Percentiles rank a stretch among this genome's conserved stretches.
These are phyloP conservation scores for Yamadazyma friedrichii DNA, from an alignment of 1,139 yeast genomes.

Conservation along the genomic window DNA sequence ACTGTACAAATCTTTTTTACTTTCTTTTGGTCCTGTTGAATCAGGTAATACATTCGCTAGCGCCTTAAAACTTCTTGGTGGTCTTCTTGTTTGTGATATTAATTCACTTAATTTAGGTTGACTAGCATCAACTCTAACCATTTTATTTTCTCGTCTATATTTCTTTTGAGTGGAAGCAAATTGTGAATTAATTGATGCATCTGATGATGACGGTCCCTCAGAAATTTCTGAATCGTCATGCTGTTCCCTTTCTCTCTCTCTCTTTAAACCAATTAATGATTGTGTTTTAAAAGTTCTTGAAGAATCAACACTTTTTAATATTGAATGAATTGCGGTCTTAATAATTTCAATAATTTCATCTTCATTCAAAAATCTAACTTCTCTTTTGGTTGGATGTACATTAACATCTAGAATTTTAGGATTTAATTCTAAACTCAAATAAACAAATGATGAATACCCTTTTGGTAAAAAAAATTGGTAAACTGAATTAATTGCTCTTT, in stretches of 20 bases:
- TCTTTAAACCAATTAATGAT: slow-evolving; percentile 32
- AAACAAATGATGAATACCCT: slow-evolving; percentile 77
- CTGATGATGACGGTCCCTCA: not conserved
- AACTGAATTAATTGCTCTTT: slow-evolving; percentile 64
- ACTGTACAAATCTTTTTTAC: not conserved
- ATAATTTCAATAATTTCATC: slow-evolving; percentile 77
- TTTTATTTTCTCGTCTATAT: slow-evolving; percentile 56
- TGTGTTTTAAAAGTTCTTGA: slow-evolving; percentile 72
- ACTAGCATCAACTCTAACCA: slow-evolving; percentile 71
- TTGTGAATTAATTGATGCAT: not conserved
- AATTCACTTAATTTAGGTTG: slow-evolving; percentile 20
- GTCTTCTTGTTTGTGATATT: slow-evolving; percentile 1
- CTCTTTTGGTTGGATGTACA: slow-evolving; percentile 93
- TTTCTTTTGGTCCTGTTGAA: not conserved
- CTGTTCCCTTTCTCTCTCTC: slow-evolving; percentile 11
- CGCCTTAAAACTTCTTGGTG: not conserved
- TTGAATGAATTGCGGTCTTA: slow-evolving; percentile 47
- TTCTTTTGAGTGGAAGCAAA: slow-evolving; percentile 21
- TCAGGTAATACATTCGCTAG: not conserved
- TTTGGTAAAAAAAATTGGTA: slow-evolving; percentile 73
- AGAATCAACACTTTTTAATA: slow-evolving; percentile 60
- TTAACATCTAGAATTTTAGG: slow-evolving; percentile 85
- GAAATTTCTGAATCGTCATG: slow-evolving; percentile 13
- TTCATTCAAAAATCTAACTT: slow-evolving; percentile 82
- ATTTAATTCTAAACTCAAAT: slow-evolving; percentile 61